Evolutionary conservation across 352 stramenopile species (phyloP).

Genomic region (Globisporangium paroecandrum): DNA sequence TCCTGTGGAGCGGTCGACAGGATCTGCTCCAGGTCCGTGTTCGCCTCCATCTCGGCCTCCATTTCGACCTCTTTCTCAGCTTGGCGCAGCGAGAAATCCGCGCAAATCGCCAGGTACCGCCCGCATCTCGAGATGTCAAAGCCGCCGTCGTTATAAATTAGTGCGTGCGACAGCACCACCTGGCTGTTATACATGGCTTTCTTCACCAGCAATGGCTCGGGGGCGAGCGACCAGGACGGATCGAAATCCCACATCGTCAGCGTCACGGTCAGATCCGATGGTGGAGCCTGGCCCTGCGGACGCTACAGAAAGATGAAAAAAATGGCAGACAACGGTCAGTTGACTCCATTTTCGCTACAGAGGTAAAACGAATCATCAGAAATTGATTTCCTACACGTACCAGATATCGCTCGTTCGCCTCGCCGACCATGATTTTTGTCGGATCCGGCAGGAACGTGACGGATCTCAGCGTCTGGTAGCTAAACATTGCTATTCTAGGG

Average conservation of each 20-base stretch:
- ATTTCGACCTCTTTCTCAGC: constrained; percentile 84
- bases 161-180: constrained; percentile 85
- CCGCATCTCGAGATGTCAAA: constrained; percentile 96
- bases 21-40: constrained; percentile 73
- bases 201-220: constrained; percentile 66
- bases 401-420: constrained; percentile 90
- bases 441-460: constrained; percentile 92
- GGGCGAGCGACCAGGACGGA: constrained; percentile 68
- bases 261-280: constrained; percentile 91
- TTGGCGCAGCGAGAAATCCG: constrained; percentile 91
- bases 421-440: constrained; percentile 92
- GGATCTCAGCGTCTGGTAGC: constrained; percentile 89
- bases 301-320: constrained; percentile 30
- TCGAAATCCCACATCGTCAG: constrained; percentile 95
- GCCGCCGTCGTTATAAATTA: constrained; percentile 97
- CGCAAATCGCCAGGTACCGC: constrained; percentile 93
- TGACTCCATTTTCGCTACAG: not conserved
- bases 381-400: constrained; percentile 27
- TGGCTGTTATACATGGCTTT: constrained; percentile 86
- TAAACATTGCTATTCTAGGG: constrained; percentile 86
- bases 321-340: not conserved
- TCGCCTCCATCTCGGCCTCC: constrained; percentile 71
- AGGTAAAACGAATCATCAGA: not conserved
- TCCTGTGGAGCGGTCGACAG: constrained; percentile 65
- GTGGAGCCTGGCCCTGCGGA: constrained; percentile 65